These are phyloP conservation scores for Urostyla sp. DNA, from an alignment of 73 alveolate genomes.

Conservation along the genomic window DNA sequence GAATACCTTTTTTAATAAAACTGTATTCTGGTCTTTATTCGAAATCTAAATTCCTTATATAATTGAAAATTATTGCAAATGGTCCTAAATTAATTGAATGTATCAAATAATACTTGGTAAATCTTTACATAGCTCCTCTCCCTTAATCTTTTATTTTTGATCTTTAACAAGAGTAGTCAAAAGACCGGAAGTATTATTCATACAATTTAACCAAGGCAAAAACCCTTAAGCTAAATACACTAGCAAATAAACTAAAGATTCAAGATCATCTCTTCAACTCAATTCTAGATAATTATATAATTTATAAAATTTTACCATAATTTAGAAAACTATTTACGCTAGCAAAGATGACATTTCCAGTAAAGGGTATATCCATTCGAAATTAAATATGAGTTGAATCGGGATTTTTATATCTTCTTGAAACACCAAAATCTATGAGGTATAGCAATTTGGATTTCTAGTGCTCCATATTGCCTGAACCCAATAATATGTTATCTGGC, in stretches of 20 bases:
- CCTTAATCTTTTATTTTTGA: constrained; percentile 17
- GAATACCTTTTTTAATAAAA: constrained; percentile 14
- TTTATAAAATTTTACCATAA: constrained; percentile 4
- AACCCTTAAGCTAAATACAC: constrained; percentile 38
- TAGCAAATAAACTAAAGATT: constrained; percentile 44
- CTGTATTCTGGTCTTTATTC: constrained; percentile 53
- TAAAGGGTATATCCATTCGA: constrained; percentile 20
- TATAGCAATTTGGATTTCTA: not conserved
- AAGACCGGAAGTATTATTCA: not conserved
- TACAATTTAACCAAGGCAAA: constrained; percentile 44
- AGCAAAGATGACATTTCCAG: constrained; percentile 57
- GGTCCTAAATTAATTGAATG: not conserved
- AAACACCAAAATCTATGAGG: constrained; percentile 53
- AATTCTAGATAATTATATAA: constrained; percentile 1
- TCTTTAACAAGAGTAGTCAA: constrained; percentile 25
- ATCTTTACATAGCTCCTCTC: constrained; percentile 53
- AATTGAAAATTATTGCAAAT: constrained; percentile 23
- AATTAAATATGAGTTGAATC: constrained; percentile 43
- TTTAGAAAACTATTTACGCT: constrained; percentile 38
- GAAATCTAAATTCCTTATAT: constrained; percentile 46
- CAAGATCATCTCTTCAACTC: constrained; percentile 62
- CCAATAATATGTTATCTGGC: constrained; percentile 44
- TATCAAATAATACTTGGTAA: constrained; percentile 16
- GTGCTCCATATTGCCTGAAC: not conserved
- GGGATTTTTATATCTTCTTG: constrained; percentile 8